Evolutionary conservation across 768 basidiomycete species (phyloP), one percentile per base, ranked within the genome.

Genomic region (Mrakia hoshinonis): DNA sequence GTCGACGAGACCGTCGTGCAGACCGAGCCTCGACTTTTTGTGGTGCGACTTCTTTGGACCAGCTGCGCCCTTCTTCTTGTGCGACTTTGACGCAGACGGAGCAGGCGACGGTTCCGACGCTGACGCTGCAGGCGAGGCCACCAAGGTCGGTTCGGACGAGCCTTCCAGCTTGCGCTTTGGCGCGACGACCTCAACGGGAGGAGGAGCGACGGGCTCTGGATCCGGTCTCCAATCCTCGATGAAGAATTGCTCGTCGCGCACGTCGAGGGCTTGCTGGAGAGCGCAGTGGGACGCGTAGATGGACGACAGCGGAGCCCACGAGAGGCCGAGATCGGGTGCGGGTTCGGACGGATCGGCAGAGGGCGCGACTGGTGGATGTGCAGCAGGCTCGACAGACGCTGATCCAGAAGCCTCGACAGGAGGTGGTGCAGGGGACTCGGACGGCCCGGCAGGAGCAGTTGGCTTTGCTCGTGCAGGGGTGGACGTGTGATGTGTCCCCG

Each of bases 231-330:
- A 68, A 26, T 24, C 24, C 4, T 43, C 52, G 36, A 63, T 49
- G 63, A 70, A 61, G 22, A 26, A n/a, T 7, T 20, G 24, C 31
- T 70, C 69, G 36, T 60, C 61, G 10, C 36, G 62, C 24, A 63
- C 69, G 61, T 70, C 69, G 18, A 70, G 48, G 29, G 61, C 69
- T 36, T 46, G 61, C 38, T 70, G 69, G 24, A 63, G 38, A 20
- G 48, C 62, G 22, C 13, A 36, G 48, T 64, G 52, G 0, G 29
- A 49, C 0, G 36, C 34, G 29, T 63, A 70, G 11, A 29, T 49
- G 47, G 31, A 31, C 15, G 62, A 43, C 24, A 70, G 24, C 0
- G 69, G 38, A 22, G 22, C 29, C 54, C 47, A 62, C 29, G 58
- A 36, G 38, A 26, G 58, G 36, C n/a, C 12, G 24, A 22, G 2